Evolutionary conservation across 768 basidiomycete species (phyloP), one percentile per base, ranked within the genome.

Genomic region (Boletus subparvulus): DNA sequence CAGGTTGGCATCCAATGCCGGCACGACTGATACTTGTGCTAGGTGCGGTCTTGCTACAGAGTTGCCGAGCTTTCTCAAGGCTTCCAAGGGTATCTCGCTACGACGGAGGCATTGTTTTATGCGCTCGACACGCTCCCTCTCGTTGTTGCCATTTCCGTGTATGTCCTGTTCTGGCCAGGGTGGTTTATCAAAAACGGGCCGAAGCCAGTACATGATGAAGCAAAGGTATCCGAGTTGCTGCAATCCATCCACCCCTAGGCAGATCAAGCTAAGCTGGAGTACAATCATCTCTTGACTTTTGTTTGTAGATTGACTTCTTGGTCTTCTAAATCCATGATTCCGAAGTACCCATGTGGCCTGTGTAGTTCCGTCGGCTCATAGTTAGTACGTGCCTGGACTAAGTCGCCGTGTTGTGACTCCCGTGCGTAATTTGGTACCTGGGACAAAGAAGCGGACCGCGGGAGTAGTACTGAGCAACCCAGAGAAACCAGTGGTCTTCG

Each of bases 41-140:
- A 86, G 85, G 77, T 87, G 59, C 87, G 88, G 53, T 88, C 84
- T 39, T 69, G 77, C 2, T 91, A 83, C 73, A 79, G 79, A 66
- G 77, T 78, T 12, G 74, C 78, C 19, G 88, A 91, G 61, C 76
- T 83, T 30, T 80, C 82, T 4, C 73, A 87, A 68, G 89, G 89
- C n/a, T 88, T 74, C 67, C 56, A 69, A 24, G 86, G 86, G 3
- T 73, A 74, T 37, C 76, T 90, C 19, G 77, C 82, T 6, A 83
- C 77, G 3, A 79, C 78, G 5, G 87, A 90, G 67, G 69, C 65
- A 4, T 82, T 78, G 61, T 88, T 91, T 68, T 91, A 88, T 65
- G 80, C 73, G 2, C 74, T 90, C 39, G 84, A 92, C 66, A 81
- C 86, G 0, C 74, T 88, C 6, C 88, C 87, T 9, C 75, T 89